Percentiles rank a stretch among this genome's conserved stretches.
Conservation (phyloP, 2,329 filamentous ascomycete genomes). For the Aspergillus brunneoviolaceus region DNA sequence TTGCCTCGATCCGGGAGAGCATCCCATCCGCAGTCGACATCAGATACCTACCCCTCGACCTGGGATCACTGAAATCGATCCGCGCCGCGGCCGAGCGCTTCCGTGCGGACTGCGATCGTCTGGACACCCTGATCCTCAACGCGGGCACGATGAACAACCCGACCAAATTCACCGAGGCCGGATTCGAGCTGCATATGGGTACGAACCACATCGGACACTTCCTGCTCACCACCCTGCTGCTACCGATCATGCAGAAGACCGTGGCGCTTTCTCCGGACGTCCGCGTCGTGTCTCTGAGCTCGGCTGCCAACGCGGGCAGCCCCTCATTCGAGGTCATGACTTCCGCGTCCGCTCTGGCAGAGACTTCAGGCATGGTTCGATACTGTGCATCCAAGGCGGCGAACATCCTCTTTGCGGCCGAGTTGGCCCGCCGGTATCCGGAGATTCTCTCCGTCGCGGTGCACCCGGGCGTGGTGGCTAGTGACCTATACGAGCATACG, state of each 20-base stretch:
- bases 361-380: slow-evolving; percentile 43
- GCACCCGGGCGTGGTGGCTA: slow-evolving; percentile 51
- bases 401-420: slow-evolving; percentile 49
- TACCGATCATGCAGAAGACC: slow-evolving; percentile 43
- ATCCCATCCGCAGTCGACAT: slow-evolving; percentile 40
- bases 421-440: slow-evolving; percentile 48
- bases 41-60: slow-evolving; percentile 49
- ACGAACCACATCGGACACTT: slow-evolving; percentile 51
- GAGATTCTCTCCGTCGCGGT: slow-evolving; percentile 47
- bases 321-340: slow-evolving; percentile 40
- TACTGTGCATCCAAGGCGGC: slow-evolving; percentile 56
- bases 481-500: slow-evolving; percentile 39
- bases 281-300: slow-evolving; percentile 40
- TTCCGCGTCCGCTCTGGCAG: slow-evolving; percentile 36
- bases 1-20: slow-evolving; percentile 42
- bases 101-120: slow-evolving; percentile 38
- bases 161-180: slow-evolving; percentile 38
- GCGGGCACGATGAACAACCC: slow-evolving; percentile 49
- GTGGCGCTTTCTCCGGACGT: slow-evolving; percentile 30
- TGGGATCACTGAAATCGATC: slow-evolving; percentile 52
- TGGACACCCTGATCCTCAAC: slow-evolving; percentile 49
- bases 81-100: slow-evolving; percentile 46
- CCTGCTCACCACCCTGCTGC: slow-evolving; percentile 45
- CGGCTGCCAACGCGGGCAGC: slow-evolving; percentile 35
- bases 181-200: slow-evolving; percentile 48